Evolutionary conservation across 352 stramenopile species (phyloP).

Genomic region (Blastocystis sp.): DNA sequence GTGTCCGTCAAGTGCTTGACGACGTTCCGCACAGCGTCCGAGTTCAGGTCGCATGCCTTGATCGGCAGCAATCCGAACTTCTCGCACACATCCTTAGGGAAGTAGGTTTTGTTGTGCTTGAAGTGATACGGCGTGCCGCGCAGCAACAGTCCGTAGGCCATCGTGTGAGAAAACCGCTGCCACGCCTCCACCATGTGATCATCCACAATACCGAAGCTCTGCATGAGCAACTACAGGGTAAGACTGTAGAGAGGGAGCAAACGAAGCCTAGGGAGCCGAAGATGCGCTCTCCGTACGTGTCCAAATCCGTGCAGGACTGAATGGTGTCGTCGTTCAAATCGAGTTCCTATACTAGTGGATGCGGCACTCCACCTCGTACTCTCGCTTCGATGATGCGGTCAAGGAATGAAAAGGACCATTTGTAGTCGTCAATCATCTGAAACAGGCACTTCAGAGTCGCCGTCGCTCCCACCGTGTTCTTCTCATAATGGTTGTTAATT

Average conservation of each 20-base stretch:
- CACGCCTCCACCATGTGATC: slow-evolving; percentile 35
- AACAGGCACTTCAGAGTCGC: not conserved
- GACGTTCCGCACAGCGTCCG: slow-evolving; percentile 9
- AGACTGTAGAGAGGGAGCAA: not conserved
- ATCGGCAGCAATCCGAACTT: slow-evolving; percentile 2
- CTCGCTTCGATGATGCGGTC: slow-evolving; percentile 43
- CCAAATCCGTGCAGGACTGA: not conserved
- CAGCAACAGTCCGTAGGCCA: slow-evolving; percentile 8
- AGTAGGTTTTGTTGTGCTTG: slow-evolving; percentile 32
- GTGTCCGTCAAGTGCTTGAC: slow-evolving; percentile 24
- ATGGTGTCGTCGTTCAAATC: slow-evolving; percentile 44
- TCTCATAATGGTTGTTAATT: slow-evolving; percentile 18
- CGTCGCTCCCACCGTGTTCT: slow-evolving; percentile 13
- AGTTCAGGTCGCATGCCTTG: slow-evolving; percentile 34
- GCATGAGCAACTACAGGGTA: slow-evolving; percentile 40
- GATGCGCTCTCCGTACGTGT: slow-evolving; percentile 22
- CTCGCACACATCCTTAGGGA: slow-evolving; percentile 17
- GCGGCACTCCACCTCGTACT: not conserved
- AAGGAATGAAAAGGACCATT: slow-evolving; percentile 27
- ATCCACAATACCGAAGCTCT: slow-evolving; percentile 34
- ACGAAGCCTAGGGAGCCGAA: slow-evolving; percentile 45
- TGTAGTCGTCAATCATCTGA: slow-evolving; percentile 40
- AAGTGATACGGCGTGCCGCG: slow-evolving; percentile 32
- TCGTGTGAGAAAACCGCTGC: not conserved
- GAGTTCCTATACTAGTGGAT: not conserved